A percentile compares a stretch with the other conserved stretches of the same genome.
These are phyloP conservation scores for Dianthus caryophyllus DNA, from an alignment of 148 eudicot genomes.

Conservation along the genomic window DNA sequence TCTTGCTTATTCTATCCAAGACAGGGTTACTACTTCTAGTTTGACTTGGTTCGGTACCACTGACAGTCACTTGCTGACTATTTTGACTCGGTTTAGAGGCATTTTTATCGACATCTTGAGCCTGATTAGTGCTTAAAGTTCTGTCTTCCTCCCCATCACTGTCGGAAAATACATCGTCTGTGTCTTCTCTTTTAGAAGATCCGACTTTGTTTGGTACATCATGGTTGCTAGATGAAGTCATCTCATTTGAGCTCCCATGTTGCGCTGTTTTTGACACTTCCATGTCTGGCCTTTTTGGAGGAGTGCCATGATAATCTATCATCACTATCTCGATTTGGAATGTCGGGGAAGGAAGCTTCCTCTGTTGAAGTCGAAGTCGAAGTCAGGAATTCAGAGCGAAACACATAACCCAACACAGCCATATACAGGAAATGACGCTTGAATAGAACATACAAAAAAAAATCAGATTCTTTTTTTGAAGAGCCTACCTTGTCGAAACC, in stretches of 20 bases:
- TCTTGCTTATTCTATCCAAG: conserved; percentile 12
- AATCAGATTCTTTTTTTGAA: not conserved
- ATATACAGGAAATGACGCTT: not conserved
- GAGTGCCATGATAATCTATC: conserved; percentile 66
- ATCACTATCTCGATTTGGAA: conserved; percentile 79
- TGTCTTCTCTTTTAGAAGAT: conserved; percentile 38
- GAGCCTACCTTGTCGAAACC: conserved; percentile 73
- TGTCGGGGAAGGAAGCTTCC: conserved; percentile 80
- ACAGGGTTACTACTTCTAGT: conserved; percentile 17
- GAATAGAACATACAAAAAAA: not conserved
- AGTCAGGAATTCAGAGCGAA: not conserved
- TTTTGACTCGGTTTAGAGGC: conserved; percentile 30
- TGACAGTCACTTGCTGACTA: conserved; percentile 46
- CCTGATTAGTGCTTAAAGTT: conserved; percentile 30
- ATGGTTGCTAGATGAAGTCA: conserved; percentile 30
- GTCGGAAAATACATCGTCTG: conserved; percentile 83
- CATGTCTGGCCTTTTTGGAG: conserved; percentile 34
- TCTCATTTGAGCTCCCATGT: conserved; percentile 25
- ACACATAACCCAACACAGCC: conserved; percentile 3
- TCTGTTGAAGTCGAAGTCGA: conserved; percentile 36
- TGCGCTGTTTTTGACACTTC: conserved; percentile 23
- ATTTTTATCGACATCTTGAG: conserved; percentile 30
- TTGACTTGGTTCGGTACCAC: conserved; percentile 30
- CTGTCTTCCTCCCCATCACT: conserved; percentile 74
- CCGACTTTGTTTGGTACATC: conserved; percentile 27